Evolutionary conservation across 176 grass and related monocot genomes (phyloP).

Genomic region (Poa annua): DNA sequence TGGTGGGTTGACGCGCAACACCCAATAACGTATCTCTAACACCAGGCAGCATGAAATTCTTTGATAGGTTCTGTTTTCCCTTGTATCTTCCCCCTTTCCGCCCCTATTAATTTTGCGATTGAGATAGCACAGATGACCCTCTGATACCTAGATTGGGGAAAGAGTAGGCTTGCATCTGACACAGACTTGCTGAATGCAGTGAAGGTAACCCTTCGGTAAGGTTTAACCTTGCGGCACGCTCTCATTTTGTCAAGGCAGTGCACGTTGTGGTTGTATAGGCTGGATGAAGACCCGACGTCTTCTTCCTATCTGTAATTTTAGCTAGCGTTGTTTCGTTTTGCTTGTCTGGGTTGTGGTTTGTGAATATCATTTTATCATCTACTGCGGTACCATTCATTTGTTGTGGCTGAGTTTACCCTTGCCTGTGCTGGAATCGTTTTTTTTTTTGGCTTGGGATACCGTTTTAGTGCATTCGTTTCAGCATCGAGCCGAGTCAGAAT

Average conservation of each 20-base stretch:
- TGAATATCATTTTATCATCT: conserved; percentile 64
- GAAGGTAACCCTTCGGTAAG: conserved; percentile 52
- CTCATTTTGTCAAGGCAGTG: conserved; percentile 58
- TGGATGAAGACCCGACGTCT: conserved; percentile 43
- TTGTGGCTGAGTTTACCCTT: background rate
- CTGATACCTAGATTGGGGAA: conserved; percentile 57
- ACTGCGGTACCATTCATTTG: background rate
- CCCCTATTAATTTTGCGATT: conserved; percentile 62
- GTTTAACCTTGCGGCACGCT: conserved; percentile 52
- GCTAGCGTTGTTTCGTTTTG: conserved; percentile 53
- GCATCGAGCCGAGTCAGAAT: conserved; percentile 26
- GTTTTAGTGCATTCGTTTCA: conserved; percentile 14
- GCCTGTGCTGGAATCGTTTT: conserved; percentile 9
- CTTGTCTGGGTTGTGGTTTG: conserved; percentile 60
- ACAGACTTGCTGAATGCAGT: conserved; percentile 48
- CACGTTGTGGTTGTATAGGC: conserved; percentile 68
- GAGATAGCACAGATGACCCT: conserved; percentile 70
- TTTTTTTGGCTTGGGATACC: background rate
- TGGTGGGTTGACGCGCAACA: conserved; percentile 56
- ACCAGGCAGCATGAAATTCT: conserved; percentile 48
- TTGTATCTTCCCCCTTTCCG: conserved; percentile 46
- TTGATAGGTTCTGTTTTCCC: conserved; percentile 49
- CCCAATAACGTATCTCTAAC: conserved; percentile 58
- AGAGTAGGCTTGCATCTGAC: conserved; percentile 65
- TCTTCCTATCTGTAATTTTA: conserved; percentile 47